Evolutionary conservation across 495 filamentous ascomycete species (phyloP).

Genomic region (Podospora pseudocomata): DNA sequence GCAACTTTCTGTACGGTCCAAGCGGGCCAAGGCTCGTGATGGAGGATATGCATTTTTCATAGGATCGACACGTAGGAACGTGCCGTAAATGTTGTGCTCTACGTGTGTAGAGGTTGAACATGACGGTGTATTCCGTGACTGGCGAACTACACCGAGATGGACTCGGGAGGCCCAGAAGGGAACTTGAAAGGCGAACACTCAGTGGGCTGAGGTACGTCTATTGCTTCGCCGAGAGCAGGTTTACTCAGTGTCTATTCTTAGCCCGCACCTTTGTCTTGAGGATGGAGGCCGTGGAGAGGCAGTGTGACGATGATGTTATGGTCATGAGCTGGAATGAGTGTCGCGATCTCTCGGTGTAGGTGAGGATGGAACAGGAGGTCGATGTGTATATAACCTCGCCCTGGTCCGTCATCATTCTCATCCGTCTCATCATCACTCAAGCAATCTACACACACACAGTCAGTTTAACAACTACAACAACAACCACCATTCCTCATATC

Average conservation of each 20-base stretch:
- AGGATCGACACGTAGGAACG: background rate
- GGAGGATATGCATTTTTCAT: background rate
- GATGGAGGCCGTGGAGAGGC: background rate
- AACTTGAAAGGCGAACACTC: background rate
- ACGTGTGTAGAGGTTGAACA: background rate
- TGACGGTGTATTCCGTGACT: background rate
- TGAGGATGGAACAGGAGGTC: background rate
- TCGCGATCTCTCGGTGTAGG: background rate
- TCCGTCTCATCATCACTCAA: background rate
- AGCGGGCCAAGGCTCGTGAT: background rate
- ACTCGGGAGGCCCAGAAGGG: background rate
- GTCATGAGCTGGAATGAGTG: background rate
- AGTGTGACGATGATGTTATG: background rate
- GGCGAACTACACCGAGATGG: background rate
- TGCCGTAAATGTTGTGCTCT: background rate
- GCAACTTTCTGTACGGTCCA: background rate
- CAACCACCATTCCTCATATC: background rate
- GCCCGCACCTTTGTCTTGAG: background rate
- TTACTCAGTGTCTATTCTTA: background rate
- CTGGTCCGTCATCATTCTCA: background rate
- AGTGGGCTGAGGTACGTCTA: background rate
- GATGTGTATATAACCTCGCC: background rate
- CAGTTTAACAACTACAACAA: background rate
- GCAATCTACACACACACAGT: background rate
- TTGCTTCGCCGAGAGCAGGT: background rate